phyloP scores from a whole-genome alignment of 1,139 yeast genomes.

The Pichia sp. region DNA sequence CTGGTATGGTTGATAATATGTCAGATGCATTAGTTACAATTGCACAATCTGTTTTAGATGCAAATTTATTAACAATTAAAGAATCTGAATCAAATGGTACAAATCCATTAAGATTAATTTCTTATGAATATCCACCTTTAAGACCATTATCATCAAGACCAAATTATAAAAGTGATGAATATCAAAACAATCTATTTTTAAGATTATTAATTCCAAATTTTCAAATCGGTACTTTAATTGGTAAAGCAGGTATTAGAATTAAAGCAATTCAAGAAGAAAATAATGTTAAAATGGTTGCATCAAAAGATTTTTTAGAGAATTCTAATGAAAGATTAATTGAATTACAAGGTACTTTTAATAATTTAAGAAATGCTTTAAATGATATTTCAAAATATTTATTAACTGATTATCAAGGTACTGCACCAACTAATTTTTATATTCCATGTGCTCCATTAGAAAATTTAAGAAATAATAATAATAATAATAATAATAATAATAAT shows the following conservation, averaged over 20 bases:
- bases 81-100: conserved; percentile 19
- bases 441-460: conserved; percentile 40
- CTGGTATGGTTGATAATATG: conserved; percentile 72
- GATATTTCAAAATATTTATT: conserved; percentile 67
- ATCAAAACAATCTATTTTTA: conserved; percentile 44
- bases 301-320: conserved; percentile 76
- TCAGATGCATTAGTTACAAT: conserved; percentile 69
- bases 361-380: conserved; percentile 53
- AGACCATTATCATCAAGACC: conserved; percentile 51
- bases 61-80: conserved; percentile 27
- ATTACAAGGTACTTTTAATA: conserved; percentile 71
- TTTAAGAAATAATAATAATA: conserved; percentile 18
- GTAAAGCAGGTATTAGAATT: conserved; percentile 77
- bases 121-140: conserved; percentile 56
- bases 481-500: conserved; percentile 2
- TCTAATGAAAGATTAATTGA: conserved; percentile 87
- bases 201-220: conserved; percentile 76
- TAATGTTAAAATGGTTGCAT: conserved; percentile 78
- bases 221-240: conserved; percentile 89
- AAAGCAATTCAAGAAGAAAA: conserved; percentile 69
- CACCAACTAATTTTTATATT: conserved; percentile 58
- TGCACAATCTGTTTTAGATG: conserved; percentile 52
- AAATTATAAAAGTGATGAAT: conserved; percentile 39
- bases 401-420: conserved; percentile 63
- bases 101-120: conserved; percentile 27